Evolutionary conservation across 306 rosid species (phyloP).

Genomic region (Inga oerstediana): DNA sequence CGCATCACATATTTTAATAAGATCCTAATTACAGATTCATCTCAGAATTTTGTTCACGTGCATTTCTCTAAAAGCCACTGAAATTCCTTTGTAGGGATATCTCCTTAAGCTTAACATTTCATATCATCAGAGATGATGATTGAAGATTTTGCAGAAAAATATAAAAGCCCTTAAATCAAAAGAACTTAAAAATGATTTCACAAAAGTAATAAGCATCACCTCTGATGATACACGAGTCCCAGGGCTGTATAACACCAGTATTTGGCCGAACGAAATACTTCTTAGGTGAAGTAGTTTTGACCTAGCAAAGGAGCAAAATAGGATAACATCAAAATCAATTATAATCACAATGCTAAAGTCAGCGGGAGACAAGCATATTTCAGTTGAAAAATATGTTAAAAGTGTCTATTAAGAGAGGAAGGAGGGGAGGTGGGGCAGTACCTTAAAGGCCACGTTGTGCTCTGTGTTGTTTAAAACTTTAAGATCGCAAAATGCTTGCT

Average conservation of each 20-base stretch:
- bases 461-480: constrained; percentile 70
- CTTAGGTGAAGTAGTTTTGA: constrained; percentile 85
- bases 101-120: neutral
- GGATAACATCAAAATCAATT: constrained; percentile 7
- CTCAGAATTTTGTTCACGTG: neutral
- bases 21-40: neutral
- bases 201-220: constrained; percentile 46
- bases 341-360: constrained; percentile 1
- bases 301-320: constrained; percentile 42
- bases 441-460: constrained; percentile 77
- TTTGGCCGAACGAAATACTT: constrained; percentile 85
- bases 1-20: neutral
- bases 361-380: constrained; percentile 16
- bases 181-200: neutral
- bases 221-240: constrained; percentile 71
- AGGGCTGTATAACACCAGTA: constrained; percentile 66
- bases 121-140: constrained; percentile 4
- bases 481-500: constrained; percentile 74
- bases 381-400: constrained; percentile 52
- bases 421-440: constrained; percentile 18
- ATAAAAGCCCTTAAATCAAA: neutral
- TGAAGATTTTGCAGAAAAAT: neutral
- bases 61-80: neutral
- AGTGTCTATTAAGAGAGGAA: constrained; percentile 27
- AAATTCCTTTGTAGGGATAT: constrained; percentile 1